A percentile compares a stretch with the other conserved stretches of the same genome.
phyloP scores from a whole-genome alignment of 768 basidiomycete species.

The Asterophora lycoperdoides region DNA sequence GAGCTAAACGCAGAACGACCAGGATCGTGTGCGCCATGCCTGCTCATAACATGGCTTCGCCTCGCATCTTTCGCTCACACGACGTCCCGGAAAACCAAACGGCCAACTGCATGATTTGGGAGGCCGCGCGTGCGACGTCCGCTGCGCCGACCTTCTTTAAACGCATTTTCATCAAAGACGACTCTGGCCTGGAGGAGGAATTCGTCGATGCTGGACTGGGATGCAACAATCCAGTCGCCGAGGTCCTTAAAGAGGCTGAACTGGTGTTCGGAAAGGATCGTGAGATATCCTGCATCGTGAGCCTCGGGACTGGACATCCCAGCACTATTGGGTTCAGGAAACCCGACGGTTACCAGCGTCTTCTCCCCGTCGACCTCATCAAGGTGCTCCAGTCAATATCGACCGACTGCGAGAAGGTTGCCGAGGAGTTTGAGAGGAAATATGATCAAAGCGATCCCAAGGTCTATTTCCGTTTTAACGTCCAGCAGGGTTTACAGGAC shows the following conservation, averaged over 20 bases:
- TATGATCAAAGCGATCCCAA: neutral
- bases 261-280: neutral
- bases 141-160: slow-evolving; percentile 23
- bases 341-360: neutral
- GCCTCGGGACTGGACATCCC: slow-evolving; percentile 10
- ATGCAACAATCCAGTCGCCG: slow-evolving; percentile 10
- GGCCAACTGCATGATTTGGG: slow-evolving; percentile 22
- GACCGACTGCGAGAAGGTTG: slow-evolving; percentile 7
- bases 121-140: slow-evolving; percentile 26
- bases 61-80: slow-evolving; percentile 16
- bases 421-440: slow-evolving; percentile 1
- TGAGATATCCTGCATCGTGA: slow-evolving; percentile 7
- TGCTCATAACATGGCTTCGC: neutral
- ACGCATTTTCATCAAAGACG: too few species aligned
- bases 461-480: slow-evolving; percentile 11
- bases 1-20: too few species aligned
- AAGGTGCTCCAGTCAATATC: slow-evolving; percentile 3
- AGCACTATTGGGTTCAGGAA: neutral
- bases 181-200: too few species aligned
- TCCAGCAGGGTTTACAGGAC: slow-evolving; percentile 14
- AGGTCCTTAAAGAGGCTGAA: slow-evolving; percentile 10
- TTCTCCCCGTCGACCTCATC: neutral
- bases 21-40: slow-evolving; percentile 10
- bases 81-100: neutral
- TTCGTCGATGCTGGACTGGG: neutral